Percentiles rank a stretch among this genome's conserved stretches.
Evolutionary conservation across 441 rosid species (phyloP).

Genomic region (Erodium trifolium): DNA sequence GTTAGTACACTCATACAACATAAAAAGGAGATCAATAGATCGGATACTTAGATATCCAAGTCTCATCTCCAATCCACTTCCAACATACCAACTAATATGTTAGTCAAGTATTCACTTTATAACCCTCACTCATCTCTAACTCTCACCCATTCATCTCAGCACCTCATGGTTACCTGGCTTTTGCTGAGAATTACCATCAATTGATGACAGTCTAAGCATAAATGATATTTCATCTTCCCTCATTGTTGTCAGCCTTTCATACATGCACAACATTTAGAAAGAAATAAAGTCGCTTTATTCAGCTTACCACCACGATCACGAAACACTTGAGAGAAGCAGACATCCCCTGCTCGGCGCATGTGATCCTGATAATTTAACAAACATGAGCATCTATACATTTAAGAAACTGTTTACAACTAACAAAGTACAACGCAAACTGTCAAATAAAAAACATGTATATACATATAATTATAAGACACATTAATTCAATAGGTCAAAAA

Average conservation of each 20-base stretch:
- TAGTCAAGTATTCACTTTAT: too few species aligned
- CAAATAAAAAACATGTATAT: too few species aligned
- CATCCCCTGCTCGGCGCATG: conserved; percentile 96
- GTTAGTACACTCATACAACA: too few species aligned
- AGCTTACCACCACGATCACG: conserved; percentile 71
- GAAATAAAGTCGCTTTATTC: not conserved
- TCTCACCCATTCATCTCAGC: not conserved
- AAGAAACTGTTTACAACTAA: not conserved
- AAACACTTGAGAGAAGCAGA: conserved; percentile 86
- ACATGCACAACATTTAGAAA: not conserved
- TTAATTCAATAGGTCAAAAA: not conserved
- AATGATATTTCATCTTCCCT: not conserved
- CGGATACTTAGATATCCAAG: not conserved
- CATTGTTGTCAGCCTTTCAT: not conserved
- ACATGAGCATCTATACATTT: not conserved
- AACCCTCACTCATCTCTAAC: too few species aligned
- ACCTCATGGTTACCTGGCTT: not conserved
- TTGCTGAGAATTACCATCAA: not conserved
- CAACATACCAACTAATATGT: not conserved
- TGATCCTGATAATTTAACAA: conserved; percentile 52
- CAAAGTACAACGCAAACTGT: too few species aligned
- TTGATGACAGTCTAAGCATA: not conserved
- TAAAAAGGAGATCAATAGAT: too few species aligned
- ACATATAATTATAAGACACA: too few species aligned
- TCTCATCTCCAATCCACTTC: not conserved